These are phyloP conservation scores for Ulota crispa DNA, from an alignment of 225 moss, liverwort and hornwort genomes.

Conservation along the genomic window DNA sequence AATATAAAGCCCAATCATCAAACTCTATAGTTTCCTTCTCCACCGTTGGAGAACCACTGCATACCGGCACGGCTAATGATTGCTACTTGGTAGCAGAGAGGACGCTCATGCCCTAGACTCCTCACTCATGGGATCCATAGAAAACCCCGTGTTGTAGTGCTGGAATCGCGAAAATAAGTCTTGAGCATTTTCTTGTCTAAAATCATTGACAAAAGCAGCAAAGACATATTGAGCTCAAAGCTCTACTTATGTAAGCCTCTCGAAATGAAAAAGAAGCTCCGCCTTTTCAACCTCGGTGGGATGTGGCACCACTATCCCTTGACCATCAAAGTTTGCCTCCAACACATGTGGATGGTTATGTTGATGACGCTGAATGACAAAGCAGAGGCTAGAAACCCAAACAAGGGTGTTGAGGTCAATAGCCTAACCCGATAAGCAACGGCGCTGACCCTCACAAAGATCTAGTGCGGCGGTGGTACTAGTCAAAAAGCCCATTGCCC, in stretches of 20 bases:
- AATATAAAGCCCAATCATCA: background rate
- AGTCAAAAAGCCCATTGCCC: too few relatives aligned
- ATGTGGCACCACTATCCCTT: background rate
- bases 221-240: background rate
- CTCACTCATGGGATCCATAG: background rate
- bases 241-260: background rate
- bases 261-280: too few relatives aligned
- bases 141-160: background rate
- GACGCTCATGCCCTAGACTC: too few relatives aligned
- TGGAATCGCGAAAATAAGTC: background rate
- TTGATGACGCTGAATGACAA: background rate
- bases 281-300: background rate
- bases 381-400: background rate
- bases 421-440: background rate
- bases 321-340: background rate
- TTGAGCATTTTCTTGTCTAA: background rate
- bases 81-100: background rate
- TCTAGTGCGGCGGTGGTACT: background rate
- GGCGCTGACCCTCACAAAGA: background rate
- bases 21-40: background rate
- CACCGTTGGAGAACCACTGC: fast-evolving
- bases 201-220: background rate
- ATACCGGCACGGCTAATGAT: background rate
- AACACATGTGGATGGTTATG: background rate
- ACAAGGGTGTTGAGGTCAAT: background rate